A percentile compares a stretch with the other conserved stretches of the same genome.
These are phyloP conservation scores for Plectosphaerella cucumerina DNA, from an alignment of 2,329 filamentous ascomycete genomes.

Conservation along the genomic window DNA sequence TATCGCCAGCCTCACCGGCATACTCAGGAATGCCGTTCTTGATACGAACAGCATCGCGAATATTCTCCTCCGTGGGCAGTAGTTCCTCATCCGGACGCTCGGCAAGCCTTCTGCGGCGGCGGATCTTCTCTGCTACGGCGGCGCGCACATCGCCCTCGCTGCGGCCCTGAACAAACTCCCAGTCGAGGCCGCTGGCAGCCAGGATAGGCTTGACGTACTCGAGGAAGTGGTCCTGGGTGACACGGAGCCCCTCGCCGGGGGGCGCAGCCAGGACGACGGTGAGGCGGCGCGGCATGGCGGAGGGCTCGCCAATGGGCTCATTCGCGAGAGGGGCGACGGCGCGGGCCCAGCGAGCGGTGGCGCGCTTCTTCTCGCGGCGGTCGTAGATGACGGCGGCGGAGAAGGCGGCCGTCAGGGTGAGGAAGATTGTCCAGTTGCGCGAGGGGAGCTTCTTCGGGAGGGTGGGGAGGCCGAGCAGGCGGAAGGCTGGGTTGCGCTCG, in stretches of 20 bases:
- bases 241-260: conserved; percentile 77
- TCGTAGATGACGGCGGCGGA: conserved; percentile 85
- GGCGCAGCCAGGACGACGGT: conserved; percentile 84
- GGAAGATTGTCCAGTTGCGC: conserved; percentile 97
- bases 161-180: conserved; percentile 91
- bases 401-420: conserved; percentile 72
- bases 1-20: conserved; percentile 72
- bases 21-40: conserved; percentile 67
- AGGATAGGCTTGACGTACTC: conserved; percentile 94
- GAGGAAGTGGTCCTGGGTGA: conserved; percentile 90
- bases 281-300: conserved; percentile 74
- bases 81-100: conserved; percentile 44
- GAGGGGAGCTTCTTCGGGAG: conserved; percentile 83
- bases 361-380: conserved; percentile 80
- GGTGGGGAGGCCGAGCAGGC: conserved; percentile 80
- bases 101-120: conserved; percentile 62
- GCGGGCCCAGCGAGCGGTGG: conserved; percentile 81
- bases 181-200: conserved; percentile 85
- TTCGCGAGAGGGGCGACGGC: conserved; percentile 80
- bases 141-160: conserved; percentile 90
- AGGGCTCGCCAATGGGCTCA: conserved; percentile 64
- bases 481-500: conserved; percentile 66
- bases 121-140: conserved; percentile 79
- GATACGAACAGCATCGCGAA: conserved; percentile 60
- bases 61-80: conserved; percentile 50